These are phyloP conservation scores for Rhynchospora breviuscula DNA, from an alignment of 176 grass and related monocot species.

Conservation along the genomic window DNA sequence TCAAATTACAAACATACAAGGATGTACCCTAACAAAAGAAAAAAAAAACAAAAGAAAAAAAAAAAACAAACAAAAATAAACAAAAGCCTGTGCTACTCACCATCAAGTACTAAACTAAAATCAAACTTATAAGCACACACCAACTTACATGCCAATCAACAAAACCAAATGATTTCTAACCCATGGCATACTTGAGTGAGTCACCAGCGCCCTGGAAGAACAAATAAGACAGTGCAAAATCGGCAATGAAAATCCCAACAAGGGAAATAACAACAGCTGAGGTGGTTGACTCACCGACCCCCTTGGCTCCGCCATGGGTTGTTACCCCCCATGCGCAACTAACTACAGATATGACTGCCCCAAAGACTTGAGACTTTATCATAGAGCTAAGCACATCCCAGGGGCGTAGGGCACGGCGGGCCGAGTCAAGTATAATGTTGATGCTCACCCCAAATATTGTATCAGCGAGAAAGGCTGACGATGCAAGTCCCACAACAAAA, in stretches of 20 bases:
- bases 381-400: slow-evolving; percentile 91
- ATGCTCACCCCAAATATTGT: slow-evolving; percentile 81
- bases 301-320: slow-evolving; percentile 86
- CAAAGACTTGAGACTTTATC: slow-evolving; percentile 93
- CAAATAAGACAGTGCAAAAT: slow-evolving; percentile 64
- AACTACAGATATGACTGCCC: slow-evolving; percentile 71
- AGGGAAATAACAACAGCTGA: slow-evolving; percentile 89
- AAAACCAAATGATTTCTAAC: slow-evolving; percentile 38
- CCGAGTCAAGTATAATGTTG: slow-evolving; percentile 98
- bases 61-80: neutral
- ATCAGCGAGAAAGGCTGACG: slow-evolving; percentile 78
- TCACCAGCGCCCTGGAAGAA: slow-evolving; percentile 97
- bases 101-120: neutral
- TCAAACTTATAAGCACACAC: neutral
- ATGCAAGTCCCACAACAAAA: slow-evolving; percentile 78
- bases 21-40: neutral
- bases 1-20: slow-evolving; percentile 7
- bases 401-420: slow-evolving; percentile 66
- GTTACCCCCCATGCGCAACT: slow-evolving; percentile 97
- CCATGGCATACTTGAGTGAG: slow-evolving; percentile 89
- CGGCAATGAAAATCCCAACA: slow-evolving; percentile 77
- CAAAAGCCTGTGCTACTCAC: neutral
- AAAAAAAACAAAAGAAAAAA: neutral
- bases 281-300: slow-evolving; percentile 87
- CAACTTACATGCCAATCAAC: slow-evolving; percentile 13